Percentiles rank a stretch among this genome's conserved stretches.
These are phyloP conservation scores for Myxozyma sirexii DNA, from an alignment of 805 yeast genomes.

Conservation along the genomic window DNA sequence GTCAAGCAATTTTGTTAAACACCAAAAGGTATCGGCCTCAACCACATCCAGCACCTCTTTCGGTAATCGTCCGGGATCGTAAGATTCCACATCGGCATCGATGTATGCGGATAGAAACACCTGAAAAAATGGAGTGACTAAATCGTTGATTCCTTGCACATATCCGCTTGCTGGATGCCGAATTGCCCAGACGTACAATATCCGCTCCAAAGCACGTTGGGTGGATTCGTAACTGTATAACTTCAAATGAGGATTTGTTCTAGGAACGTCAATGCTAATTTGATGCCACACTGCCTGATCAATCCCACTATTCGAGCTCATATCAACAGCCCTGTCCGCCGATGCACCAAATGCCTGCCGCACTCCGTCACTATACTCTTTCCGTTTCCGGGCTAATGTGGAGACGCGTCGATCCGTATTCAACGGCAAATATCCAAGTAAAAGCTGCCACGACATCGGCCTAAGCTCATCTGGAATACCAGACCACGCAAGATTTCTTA, in stretches of 20 bases:
- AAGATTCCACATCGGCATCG: constrained; percentile 50
- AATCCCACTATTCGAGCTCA: constrained; percentile 49
- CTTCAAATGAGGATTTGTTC: constrained; percentile 85
- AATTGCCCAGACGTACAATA: constrained; percentile 90
- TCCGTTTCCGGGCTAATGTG: constrained; percentile 75
- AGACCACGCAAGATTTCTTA: constrained; percentile 86
- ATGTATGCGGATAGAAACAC: constrained; percentile 75
- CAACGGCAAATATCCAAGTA: constrained; percentile 88
- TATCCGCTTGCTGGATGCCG: constrained; percentile 98
- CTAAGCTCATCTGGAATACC: constrained; percentile 85
- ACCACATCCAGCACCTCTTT: constrained; percentile 63
- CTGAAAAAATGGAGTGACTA: constrained; percentile 90
- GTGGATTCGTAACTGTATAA: constrained; percentile 70
- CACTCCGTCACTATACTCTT: constrained; percentile 80
- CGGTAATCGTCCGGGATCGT: constrained; percentile 66
- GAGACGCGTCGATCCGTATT: constrained; percentile 73
- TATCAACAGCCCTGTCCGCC: not conserved
- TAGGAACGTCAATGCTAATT: constrained; percentile 88
- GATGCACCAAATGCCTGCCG: constrained; percentile 54
- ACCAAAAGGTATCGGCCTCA: constrained; percentile 98
- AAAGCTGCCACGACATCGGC: constrained; percentile 84
- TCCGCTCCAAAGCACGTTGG: constrained; percentile 76
- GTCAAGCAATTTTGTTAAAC: constrained; percentile 84
- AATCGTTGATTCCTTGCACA: constrained; percentile 95
- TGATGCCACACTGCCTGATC: constrained; percentile 92